phyloP scores from a whole-genome alignment of 2,329 filamentous ascomycete genomes.

The Xylaria sp. region DNA sequence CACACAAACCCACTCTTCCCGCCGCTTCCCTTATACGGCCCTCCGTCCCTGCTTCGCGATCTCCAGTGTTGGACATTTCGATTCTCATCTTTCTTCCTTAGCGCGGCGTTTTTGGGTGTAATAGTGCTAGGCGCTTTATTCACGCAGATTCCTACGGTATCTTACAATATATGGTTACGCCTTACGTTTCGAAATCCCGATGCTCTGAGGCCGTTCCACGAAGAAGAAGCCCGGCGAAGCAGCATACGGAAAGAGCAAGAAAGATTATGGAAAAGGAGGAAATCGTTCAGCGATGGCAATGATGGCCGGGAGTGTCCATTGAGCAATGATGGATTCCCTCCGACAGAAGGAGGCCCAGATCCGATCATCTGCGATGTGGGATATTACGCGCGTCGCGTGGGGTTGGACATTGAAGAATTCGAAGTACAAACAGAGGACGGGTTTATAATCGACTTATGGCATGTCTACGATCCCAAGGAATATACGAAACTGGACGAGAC shows the following conservation, averaged over 20 bases:
- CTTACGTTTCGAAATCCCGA: conserved; percentile 70
- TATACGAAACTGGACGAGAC: conserved; percentile 63
- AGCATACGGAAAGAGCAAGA: conserved; percentile 66
- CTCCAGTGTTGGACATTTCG: conserved; percentile 74
- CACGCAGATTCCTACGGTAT: conserved; percentile 67
- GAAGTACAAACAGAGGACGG: conserved; percentile 93
- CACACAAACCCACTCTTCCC: conserved; percentile 85
- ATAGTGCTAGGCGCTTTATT: conserved; percentile 80
- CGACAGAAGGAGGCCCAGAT: conserved; percentile 83
- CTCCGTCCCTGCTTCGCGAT: conserved; percentile 71
- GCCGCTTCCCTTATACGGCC: conserved; percentile 82
- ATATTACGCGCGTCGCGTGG: conserved; percentile 89
- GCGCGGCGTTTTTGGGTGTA: conserved; percentile 77
- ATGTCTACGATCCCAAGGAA: conserved; percentile 85
- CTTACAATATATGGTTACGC: conserved; percentile 60
- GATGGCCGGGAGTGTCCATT: conserved; percentile 56
- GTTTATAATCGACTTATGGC: conserved; percentile 89
- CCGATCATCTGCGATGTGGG: conserved; percentile 79
- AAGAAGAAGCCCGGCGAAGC: conserved; percentile 74
- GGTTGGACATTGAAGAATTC: conserved; percentile 84
- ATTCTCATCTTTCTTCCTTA: conserved; percentile 76
- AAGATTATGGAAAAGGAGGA: conserved; percentile 68
- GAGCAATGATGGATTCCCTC: conserved; percentile 68
- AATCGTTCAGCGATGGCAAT: conserved; percentile 49
- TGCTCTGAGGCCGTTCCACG: conserved; percentile 71